Conservation (phyloP, 164 flowering plant species). For the Malania oleifera region DNA sequence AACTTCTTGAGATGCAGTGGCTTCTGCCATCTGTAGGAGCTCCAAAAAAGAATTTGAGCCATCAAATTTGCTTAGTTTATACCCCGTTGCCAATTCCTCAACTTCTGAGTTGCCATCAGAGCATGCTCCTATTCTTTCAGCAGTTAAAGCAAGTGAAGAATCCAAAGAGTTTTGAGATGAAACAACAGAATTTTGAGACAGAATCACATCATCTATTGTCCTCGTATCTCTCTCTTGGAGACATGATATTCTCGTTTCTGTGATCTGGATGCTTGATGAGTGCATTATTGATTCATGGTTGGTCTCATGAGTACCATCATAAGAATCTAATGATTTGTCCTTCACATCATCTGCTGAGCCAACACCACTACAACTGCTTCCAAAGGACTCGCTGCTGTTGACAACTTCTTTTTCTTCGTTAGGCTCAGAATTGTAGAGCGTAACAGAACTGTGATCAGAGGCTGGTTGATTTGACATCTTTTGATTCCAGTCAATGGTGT, state of each 20-base stretch:
- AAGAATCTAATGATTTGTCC: constrained; percentile 7
- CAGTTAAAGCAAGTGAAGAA: constrained; percentile 23
- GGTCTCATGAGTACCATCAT: constrained; percentile 6
- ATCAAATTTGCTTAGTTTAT: constrained; percentile 9
- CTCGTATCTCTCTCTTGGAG: constrained; percentile 6
- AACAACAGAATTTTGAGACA: constrained; percentile 32
- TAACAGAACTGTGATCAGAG: constrained; percentile 20
- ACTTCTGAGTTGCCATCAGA: constrained; percentile 28
- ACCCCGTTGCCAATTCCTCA: constrained; percentile 15
- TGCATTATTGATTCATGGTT: constrained; percentile 4
- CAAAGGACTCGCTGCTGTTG: constrained; percentile 18
- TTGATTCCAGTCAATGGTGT: constrained; percentile 18
- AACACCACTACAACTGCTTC: constrained; percentile 5
- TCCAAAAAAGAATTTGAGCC: constrained; percentile 27
- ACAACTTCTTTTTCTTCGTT: constrained; percentile 30
- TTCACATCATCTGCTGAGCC: constrained; percentile 12
- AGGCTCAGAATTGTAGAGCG: constrained; percentile 15
- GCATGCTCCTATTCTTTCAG: constrained; percentile 30
- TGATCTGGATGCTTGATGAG: constrained; percentile 1
- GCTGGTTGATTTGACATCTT: constrained; percentile 14
- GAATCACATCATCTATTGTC: constrained; percentile 21
- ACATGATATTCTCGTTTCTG: constrained; percentile 5
- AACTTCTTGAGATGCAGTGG: constrained; percentile 14
- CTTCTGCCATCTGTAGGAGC: constrained; percentile 26
- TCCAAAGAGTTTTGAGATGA: constrained; percentile 33